Base-by-base conservation (phyloP, 2,329 filamentous ascomycete genomes). In the Trichoderma harzianum region DNA sequence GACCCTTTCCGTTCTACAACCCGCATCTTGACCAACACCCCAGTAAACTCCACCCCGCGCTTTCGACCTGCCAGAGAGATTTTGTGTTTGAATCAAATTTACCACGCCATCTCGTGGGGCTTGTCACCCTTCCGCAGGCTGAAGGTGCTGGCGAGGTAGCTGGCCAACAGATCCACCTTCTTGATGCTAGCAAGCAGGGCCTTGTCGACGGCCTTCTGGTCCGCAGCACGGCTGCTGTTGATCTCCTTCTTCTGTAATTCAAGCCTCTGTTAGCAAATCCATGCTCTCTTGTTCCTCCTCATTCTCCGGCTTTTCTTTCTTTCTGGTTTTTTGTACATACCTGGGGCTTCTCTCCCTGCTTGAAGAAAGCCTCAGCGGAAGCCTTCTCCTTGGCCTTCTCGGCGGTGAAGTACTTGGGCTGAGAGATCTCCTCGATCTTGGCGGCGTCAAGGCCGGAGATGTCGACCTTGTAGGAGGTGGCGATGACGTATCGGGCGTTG, bases 61-160 rank as follows among this genome's bases (percentile, higher is more conserved):
- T 75, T 75, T 75, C 77, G 75, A 75, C 74, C 74, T 72, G 63
- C 58, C 47, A 63, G 61, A 63, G 61, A 69, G 55, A 57, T 72
- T 74, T 75, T 74, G 65, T 74, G 34, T 72, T 78, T 78, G 77
- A 28, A 63, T 76, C 77, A 75, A 74, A 75, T 90, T 87, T 98
- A 99, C 91, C 95, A 99, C 88, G 93, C 93, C 96, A 99, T 98
- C 91, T 97, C 93, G 89, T 99, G 96, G 87, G 96, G 96, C 92
- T 95, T 95, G 90, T 99, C 95, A 83, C 96, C 96, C 90, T 95
- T 98, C 88, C 95, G 93, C 86, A 99, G 92, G 91, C 93, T 97
- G 93, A 99, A 99, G 84, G 92, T 94, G 86, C 92, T 93, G 83
- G 90, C 90, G 80, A 99, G 93, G 91, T 99, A 99, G 88, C 92